Conservation (phyloP, 306 rosid species). For the Cicer bijugum region DNA sequence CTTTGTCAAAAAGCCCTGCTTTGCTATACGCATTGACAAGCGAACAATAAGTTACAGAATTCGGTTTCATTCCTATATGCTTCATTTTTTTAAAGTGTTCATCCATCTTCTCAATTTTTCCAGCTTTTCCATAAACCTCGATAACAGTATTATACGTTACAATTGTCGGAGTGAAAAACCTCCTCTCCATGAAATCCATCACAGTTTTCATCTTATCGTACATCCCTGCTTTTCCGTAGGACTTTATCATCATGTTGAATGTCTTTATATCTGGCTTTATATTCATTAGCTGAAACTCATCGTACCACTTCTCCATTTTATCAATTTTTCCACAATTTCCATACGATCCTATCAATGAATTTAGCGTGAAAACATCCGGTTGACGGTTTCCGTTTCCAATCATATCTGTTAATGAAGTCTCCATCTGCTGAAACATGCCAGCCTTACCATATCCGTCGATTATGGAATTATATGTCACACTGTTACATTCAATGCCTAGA, state of each 20-base stretch:
- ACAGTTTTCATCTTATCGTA: constrained; percentile 71
- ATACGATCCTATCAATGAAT: constrained; percentile 68
- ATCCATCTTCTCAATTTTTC: constrained; percentile 73
- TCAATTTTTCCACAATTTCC: constrained; percentile 71
- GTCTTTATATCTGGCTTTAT: constrained; percentile 75
- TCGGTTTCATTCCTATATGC: constrained; percentile 85
- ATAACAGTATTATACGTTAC: constrained; percentile 82
- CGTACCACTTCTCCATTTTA: constrained; percentile 90
- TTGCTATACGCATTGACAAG: constrained; percentile 78
- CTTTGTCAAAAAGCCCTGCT: constrained; percentile 60
- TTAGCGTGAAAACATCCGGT: constrained; percentile 83
- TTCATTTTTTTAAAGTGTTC: constrained; percentile 69
- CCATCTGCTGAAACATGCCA: constrained; percentile 83
- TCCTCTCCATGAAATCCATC: constrained; percentile 71
- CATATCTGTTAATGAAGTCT: constrained; percentile 70
- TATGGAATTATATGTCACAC: constrained; percentile 76
- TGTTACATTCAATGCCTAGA: constrained; percentile 64
- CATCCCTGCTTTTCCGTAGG: constrained; percentile 80
- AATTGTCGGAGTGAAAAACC: constrained; percentile 70
- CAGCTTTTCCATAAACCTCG: constrained; percentile 81
- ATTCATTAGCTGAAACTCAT: constrained; percentile 89
- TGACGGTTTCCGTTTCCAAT: constrained; percentile 71
- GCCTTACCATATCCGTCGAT: constrained; percentile 81
- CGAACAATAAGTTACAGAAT: constrained; percentile 78
- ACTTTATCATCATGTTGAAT: constrained; percentile 77